Conservation (phyloP, 768 basidiomycete genomes). For the Boletus huronensis region DNA sequence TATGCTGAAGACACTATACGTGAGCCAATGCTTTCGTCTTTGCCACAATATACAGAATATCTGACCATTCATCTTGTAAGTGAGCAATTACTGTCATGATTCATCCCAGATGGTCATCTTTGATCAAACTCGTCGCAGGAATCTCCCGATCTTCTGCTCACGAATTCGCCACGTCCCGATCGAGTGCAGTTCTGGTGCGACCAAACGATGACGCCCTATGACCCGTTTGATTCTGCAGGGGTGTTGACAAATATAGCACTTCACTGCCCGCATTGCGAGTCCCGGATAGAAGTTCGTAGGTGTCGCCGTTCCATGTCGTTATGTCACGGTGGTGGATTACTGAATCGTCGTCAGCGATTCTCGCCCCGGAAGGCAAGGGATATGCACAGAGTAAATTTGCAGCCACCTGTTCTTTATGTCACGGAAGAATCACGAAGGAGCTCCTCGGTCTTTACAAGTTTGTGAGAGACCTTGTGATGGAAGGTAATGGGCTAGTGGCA, state of each 20-base stretch:
- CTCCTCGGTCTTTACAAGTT: constrained; percentile 40
- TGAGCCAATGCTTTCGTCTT: neutral
- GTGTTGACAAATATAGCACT: constrained; percentile 18
- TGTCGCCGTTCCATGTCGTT: neutral
- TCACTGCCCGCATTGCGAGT: constrained; percentile 29
- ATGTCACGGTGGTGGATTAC: too few species aligned
- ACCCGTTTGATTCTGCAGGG: constrained; percentile 26
- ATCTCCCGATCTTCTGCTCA: neutral
- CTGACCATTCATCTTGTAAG: constrained; percentile 10
- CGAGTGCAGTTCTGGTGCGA: constrained; percentile 1
- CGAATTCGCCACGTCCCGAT: neutral
- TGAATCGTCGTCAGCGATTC: constrained; percentile 32
- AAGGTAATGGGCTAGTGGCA: neutral
- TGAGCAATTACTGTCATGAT: neutral
- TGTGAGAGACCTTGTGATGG: constrained; percentile 31
- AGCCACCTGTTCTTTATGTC: constrained; percentile 35
- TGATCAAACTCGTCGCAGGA: neutral
- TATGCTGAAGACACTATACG: constrained; percentile 18
- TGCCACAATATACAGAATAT: constrained; percentile 13
- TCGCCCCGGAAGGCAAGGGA: constrained; percentile 38
- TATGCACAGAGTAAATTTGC: constrained; percentile 45
- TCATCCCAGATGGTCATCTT: too few species aligned
- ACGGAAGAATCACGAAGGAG: constrained; percentile 36
- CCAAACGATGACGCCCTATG: constrained; percentile 4
- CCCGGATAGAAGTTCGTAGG: constrained; percentile 21